phyloP scores from a whole-genome alignment of 768 basidiomycete species.

The Mycena capillaripes region DNA sequence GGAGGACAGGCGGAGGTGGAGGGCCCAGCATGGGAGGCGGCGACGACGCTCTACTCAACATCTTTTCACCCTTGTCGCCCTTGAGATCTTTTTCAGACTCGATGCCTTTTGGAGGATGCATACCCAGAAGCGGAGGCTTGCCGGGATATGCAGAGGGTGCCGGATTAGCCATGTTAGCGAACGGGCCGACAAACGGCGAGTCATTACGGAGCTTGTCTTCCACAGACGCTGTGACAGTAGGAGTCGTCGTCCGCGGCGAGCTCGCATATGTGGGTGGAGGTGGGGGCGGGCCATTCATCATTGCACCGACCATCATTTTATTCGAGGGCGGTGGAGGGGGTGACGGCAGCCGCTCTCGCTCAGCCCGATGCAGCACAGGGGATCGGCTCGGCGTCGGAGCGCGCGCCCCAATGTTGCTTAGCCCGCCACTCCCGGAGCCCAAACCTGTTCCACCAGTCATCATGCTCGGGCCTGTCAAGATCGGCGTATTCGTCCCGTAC shows the following conservation, averaged over 20 bases:
- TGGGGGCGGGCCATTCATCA: constrained; percentile 34
- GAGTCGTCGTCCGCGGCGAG: constrained; percentile 32
- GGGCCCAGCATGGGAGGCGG: constrained; percentile 32
- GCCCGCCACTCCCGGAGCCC: constrained; percentile 29
- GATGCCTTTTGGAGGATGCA: constrained; percentile 15
- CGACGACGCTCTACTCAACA: constrained; percentile 15
- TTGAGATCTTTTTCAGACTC: constrained; percentile 26
- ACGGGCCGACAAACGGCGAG: constrained; percentile 37
- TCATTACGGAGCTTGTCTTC: constrained; percentile 37
- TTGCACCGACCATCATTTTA: constrained; percentile 39
- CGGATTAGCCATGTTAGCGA: constrained; percentile 31
- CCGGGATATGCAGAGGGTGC: constrained; percentile 29
- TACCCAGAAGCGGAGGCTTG: constrained; percentile 15
- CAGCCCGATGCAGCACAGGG: constrained; percentile 33
- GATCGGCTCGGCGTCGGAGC: constrained; percentile 35
- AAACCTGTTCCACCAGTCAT: constrained; percentile 29
- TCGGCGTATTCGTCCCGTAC: constrained; percentile 31
- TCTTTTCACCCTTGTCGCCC: constrained; percentile 23
- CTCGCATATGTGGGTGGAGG: constrained; percentile 24
- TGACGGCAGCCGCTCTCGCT: constrained; percentile 32
- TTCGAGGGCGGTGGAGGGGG: constrained; percentile 29
- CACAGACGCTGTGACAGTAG: constrained; percentile 13
- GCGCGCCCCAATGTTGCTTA: constrained; percentile 16
- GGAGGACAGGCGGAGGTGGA: constrained; percentile 30
- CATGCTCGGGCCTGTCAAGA: constrained; percentile 22